phyloP scores from a whole-genome alignment of 2,329 filamentous ascomycete species.

The Parastagonospora nodorum region DNA sequence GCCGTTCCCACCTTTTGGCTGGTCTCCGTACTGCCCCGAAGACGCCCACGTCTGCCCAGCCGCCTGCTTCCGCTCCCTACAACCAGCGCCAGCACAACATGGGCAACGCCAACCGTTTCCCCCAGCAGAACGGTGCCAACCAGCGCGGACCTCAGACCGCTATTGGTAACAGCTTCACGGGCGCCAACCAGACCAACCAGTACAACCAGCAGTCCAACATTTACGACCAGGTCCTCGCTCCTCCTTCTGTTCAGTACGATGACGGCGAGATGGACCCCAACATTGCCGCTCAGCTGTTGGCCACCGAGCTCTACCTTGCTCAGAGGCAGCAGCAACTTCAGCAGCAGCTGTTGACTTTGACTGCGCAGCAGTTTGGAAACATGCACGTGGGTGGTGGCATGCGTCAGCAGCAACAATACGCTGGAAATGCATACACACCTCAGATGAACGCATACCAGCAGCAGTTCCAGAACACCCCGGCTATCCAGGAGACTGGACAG shows the following conservation, averaged over 20 bases:
- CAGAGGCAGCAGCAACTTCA: constrained; percentile 95
- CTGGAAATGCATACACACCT: constrained; percentile 58
- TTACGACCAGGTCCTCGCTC: constrained; percentile 87
- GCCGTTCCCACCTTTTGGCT: constrained; percentile 90
- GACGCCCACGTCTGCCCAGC: constrained; percentile 70
- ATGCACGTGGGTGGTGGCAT: constrained; percentile 65
- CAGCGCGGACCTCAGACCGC: constrained; percentile 63
- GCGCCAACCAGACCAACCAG: constrained; percentile 52
- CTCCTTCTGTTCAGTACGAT: constrained; percentile 75
- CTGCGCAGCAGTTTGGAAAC: constrained; percentile 57
- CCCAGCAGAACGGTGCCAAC: constrained; percentile 47
- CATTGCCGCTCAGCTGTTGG: constrained; percentile 84
- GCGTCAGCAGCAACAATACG: constrained; percentile 56
- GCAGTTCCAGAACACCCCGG: constrained; percentile 69
- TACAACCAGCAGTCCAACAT: constrained; percentile 51
- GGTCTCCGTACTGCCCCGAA: constrained; percentile 93
- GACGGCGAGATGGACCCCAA: constrained; percentile 81
- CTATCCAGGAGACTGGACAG: constrained; percentile 69
- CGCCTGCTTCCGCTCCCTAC: constrained; percentile 66
- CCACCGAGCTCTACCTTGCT: constrained; percentile 88
- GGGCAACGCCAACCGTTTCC: constrained; percentile 55
- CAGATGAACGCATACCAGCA: constrained; percentile 66
- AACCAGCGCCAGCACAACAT: constrained; percentile 59
- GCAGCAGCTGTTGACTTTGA: constrained; percentile 86
- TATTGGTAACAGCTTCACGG: constrained; percentile 58